A percentile compares a stretch with the other conserved stretches of the same genome.
These are phyloP conservation scores for Scheffersomyces spartinae DNA, from an alignment of 805 yeast genomes.

Conservation along the genomic window DNA sequence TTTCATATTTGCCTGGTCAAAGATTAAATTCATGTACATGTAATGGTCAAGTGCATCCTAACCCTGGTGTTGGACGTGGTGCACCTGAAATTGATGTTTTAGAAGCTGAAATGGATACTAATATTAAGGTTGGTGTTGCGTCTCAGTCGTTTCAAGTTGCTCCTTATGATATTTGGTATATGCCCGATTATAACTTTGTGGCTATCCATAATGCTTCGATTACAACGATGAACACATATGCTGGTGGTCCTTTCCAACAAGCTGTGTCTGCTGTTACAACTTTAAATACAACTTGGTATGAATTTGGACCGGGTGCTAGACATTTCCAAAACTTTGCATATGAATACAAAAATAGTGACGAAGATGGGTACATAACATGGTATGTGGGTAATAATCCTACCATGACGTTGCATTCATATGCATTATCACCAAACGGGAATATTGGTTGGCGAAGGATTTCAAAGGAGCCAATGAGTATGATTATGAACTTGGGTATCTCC, in stretches of 20 bases:
- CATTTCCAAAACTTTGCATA: slow-evolving; percentile 64
- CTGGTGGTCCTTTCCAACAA: slow-evolving; percentile 92
- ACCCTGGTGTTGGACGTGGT: slow-evolving; percentile 79
- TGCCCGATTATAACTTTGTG: slow-evolving; percentile 75
- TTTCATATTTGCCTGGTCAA: slow-evolving; percentile 81
- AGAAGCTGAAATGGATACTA: slow-evolving; percentile 69
- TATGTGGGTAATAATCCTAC: slow-evolving; percentile 75
- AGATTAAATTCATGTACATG: slow-evolving; percentile 69
- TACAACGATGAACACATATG: slow-evolving; percentile 75
- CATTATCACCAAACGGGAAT: slow-evolving; percentile 87
- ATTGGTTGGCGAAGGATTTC: slow-evolving; percentile 71
- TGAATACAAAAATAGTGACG: slow-evolving; percentile 65
- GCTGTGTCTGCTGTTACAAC: slow-evolving; percentile 80
- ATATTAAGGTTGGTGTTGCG: slow-evolving; percentile 48
- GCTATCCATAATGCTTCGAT: slow-evolving; percentile 58
- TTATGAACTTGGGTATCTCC: slow-evolving; percentile 83
- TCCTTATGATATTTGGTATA: slow-evolving; percentile 90
- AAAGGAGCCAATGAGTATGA: slow-evolving; percentile 87
- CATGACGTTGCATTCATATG: slow-evolving; percentile 56
- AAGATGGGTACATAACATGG: slow-evolving; percentile 74
- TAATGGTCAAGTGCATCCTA: slow-evolving; percentile 77
- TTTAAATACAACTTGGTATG: slow-evolving; percentile 75
- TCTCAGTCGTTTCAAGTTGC: slow-evolving; percentile 92
- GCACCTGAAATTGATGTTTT: slow-evolving; percentile 92
- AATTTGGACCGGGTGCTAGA: slow-evolving; percentile 39